These are phyloP conservation scores for Kappamyces sp. DNA, from an alignment of 192 early-diverging fungal genomes.

Conservation along the genomic window DNA sequence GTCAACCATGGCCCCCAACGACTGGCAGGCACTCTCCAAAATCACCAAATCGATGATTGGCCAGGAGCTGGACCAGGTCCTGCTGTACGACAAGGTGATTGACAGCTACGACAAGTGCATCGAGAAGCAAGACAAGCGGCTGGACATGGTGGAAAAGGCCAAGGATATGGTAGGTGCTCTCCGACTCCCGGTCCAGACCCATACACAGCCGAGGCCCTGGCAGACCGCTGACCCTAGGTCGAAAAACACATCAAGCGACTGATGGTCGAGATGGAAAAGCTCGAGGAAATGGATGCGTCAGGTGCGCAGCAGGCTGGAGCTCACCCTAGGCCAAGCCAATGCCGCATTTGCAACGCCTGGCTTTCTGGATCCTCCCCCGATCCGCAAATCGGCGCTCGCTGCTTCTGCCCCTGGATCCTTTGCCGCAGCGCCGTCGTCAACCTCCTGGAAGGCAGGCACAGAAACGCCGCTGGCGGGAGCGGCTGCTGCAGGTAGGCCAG, in stretches of 20 bases:
- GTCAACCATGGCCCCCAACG: too few relatives aligned
- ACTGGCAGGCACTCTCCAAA: background rate
- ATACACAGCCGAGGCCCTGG: background rate
- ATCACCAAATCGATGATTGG: slow-evolving; percentile 5
- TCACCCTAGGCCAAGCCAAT: background rate
- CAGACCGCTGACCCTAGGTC: slow-evolving; percentile 1
- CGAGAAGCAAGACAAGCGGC: slow-evolving; percentile 1
- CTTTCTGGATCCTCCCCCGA: background rate
- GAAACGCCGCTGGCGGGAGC: too few relatives aligned
- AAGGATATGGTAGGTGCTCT: background rate
- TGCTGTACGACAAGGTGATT: slow-evolving; percentile 1
- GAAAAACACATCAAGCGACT: slow-evolving; percentile 19
- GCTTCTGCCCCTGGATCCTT: background rate
- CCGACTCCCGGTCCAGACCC: background rate
- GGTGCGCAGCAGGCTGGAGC: background rate
- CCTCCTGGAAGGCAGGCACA: too few relatives aligned
- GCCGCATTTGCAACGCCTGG: background rate
- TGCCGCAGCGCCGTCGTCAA: too few relatives aligned
- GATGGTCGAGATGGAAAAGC: slow-evolving; percentile 14
- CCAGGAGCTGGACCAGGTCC: slow-evolving; percentile 3
- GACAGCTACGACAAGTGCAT: background rate
- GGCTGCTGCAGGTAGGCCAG: too few relatives aligned
- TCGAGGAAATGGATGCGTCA: slow-evolving; percentile 7
- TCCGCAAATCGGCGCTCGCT: background rate
- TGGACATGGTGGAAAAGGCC: slow-evolving; percentile 9